phyloP scores from a whole-genome alignment of 2,329 filamentous ascomycete genomes.

The Neonectria sp. region DNA sequence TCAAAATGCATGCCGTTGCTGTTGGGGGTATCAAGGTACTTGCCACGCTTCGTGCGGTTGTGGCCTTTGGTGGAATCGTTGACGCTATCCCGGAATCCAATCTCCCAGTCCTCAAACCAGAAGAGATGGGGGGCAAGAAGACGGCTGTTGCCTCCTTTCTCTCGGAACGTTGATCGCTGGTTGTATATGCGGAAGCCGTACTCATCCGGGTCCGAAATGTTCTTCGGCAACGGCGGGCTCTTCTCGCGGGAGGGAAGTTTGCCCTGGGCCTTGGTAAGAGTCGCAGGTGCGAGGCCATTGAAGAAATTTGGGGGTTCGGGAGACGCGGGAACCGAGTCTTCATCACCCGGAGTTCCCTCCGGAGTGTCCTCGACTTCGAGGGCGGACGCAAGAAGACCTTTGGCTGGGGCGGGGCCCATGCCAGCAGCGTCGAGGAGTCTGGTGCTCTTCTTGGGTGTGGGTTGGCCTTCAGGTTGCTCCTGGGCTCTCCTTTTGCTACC shows the following conservation, averaged over 20 bases:
- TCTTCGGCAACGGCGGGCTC: slow-evolving; percentile 57
- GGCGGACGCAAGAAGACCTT: slow-evolving; percentile 58
- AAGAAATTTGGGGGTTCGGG: slow-evolving; percentile 51
- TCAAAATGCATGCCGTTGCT: slow-evolving; percentile 69
- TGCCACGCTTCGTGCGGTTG: slow-evolving; percentile 67
- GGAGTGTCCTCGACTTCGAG: slow-evolving; percentile 54
- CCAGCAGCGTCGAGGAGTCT: slow-evolving; percentile 47
- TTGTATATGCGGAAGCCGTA: slow-evolving; percentile 65
- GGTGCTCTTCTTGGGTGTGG: slow-evolving; percentile 64
- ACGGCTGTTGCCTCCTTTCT: slow-evolving; percentile 66
- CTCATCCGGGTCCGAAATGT: slow-evolving; percentile 64
- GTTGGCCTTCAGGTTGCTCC: slow-evolving; percentile 65
- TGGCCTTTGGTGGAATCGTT: slow-evolving; percentile 70
- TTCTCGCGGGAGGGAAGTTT: slow-evolving; percentile 54
- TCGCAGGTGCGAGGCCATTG: slow-evolving; percentile 46
- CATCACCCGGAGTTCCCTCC: slow-evolving; percentile 53
- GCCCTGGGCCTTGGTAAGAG: slow-evolving; percentile 46
- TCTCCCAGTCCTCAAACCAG: slow-evolving; percentile 67
- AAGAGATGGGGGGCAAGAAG: slow-evolving; percentile 64
- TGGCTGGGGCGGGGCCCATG: slow-evolving; percentile 51
- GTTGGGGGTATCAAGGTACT: slow-evolving; percentile 68
- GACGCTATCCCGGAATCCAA: slow-evolving; percentile 72
- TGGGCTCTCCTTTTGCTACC: slow-evolving; percentile 66
- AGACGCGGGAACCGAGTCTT: slow-evolving; percentile 55
- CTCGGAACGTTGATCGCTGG: slow-evolving; percentile 57